These are phyloP conservation scores for Colletotrichum cereale DNA, from an alignment of 2,329 filamentous ascomycete species.

Conservation along the genomic window DNA sequence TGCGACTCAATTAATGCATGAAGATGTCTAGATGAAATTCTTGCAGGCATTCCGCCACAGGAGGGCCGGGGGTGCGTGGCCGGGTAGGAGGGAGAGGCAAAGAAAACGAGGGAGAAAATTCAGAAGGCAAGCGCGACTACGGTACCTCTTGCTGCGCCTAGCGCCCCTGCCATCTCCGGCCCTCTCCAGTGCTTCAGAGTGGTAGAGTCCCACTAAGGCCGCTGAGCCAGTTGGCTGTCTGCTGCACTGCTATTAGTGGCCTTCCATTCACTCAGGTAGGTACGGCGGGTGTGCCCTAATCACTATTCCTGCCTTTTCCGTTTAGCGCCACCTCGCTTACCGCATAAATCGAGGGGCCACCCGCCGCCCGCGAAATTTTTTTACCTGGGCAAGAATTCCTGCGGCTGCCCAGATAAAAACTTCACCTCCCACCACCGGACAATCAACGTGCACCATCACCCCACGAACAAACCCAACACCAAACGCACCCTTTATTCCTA, in stretches of 20 bases:
- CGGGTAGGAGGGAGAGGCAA: background rate
- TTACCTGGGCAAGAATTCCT: conserved; percentile 45
- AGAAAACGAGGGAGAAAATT: conserved; percentile 14
- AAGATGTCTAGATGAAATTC: conserved; percentile 37
- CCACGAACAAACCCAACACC: conserved; percentile 36
- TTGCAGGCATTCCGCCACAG: conserved; percentile 28
- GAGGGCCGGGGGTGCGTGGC: background rate
- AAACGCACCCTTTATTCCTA: conserved; percentile 52
- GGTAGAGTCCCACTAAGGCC: conserved; percentile 1
- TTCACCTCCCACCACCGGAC: conserved; percentile 44
- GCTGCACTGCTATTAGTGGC: conserved; percentile 13
- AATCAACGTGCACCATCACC: conserved; percentile 48
- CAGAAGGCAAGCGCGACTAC: conserved; percentile 8
- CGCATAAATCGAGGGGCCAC: conserved; percentile 41
- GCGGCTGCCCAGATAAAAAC: conserved; percentile 41
- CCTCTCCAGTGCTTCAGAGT: conserved; percentile 6
- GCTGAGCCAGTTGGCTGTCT: conserved; percentile 3
- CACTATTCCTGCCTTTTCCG: conserved; percentile 28
- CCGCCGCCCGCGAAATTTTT: conserved; percentile 51
- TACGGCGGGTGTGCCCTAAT: conserved; percentile 39
- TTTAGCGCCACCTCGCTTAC: conserved; percentile 40
- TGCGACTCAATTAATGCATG: conserved; percentile 38
- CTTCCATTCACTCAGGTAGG: conserved; percentile 18
- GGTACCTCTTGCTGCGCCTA: background rate
- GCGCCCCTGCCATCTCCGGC: conserved; percentile 26